Percentiles rank a stretch among this genome's conserved stretches.
Evolutionary conservation across 768 basidiomycete species (phyloP).

Genomic region (Naganishia friedmannii): DNA sequence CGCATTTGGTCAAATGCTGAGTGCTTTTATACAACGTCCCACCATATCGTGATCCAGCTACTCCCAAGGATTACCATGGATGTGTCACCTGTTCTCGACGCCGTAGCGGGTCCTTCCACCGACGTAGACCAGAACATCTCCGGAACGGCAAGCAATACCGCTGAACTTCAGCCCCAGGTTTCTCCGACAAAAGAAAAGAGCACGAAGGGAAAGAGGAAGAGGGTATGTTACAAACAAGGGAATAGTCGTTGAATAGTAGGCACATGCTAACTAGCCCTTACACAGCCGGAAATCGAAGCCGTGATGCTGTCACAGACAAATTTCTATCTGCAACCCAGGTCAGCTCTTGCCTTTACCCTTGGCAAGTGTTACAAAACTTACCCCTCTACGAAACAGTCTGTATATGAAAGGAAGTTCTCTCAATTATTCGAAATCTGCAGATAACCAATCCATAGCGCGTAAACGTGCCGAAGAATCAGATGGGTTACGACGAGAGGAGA

Average conservation of each 20-base stretch:
- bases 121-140: background rate
- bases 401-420: constrained; percentile 15
- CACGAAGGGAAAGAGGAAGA: constrained; percentile 6
- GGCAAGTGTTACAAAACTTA: background rate
- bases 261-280: background rate
- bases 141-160: no score
- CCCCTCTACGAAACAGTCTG: background rate
- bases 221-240: background rate
- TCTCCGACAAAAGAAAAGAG: background rate
- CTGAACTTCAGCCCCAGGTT: background rate
- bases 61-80: background rate
- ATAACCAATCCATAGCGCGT: constrained; percentile 20
- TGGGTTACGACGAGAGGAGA: constrained; percentile 14
- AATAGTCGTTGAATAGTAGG: background rate
- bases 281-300: constrained; percentile 10
- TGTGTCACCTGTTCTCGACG: background rate
- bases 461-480: constrained; percentile 24
- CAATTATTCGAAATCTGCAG: constrained; percentile 12
- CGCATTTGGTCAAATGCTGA: no score
- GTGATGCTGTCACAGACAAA: constrained; percentile 10
- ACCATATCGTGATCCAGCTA: background rate
- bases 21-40: background rate
- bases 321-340: constrained; percentile 20
- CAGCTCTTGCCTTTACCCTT: background rate
- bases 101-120: constrained; percentile 1